Evolutionary conservation across 371 early-diverging fungal genomes (phyloP), one percentile per base, ranked within the genome.

Genomic region (Rhizomucor miehei): DNA sequence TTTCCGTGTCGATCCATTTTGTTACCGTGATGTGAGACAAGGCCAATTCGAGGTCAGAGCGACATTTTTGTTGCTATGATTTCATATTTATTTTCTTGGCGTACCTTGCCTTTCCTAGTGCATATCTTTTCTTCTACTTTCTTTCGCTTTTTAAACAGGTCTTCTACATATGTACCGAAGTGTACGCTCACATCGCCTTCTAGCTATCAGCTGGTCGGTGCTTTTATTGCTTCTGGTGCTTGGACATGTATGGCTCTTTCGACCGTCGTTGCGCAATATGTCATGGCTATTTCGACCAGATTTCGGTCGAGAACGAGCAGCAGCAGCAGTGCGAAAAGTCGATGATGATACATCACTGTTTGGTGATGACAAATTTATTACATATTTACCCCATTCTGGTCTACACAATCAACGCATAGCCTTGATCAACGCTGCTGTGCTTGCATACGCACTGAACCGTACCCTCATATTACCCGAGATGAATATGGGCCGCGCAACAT

Each of bases 371-470:
- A 73, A 72, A 25, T 85, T 65, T 37, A 48, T 85, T 4, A 69
- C 80, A 1, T 85, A 69, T 59, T 51, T 80, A 14, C 85, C 85
- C 19, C 85, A 85, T 57, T 81, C 80, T 14, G 85, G 85, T 12
- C 69, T 83, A 38, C 77, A 81, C 47, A 83, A 82, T 40, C 85
- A 85, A 56, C 73, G 78, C 5, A 66, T 80, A 21, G 66, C 75
- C 8, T 67, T 82, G 34, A 73, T 79, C 50, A 85, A 85, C 41
- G 82, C 81, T 1, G 56, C 78, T 24, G 51, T 85, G 8, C 64
- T 85, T 1, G 79, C 85, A n/a, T 68, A 72, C 9, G 73, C 75
- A 23, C 62, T 78, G 54, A 74, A 82, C 24, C 77, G 83, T n/a
- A 85, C 82, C 2, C 58, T 85, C 25, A 43, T 85, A 11, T 51